Conservation (phyloP, 345 rosid species). For the Lumnitzera racemosa region DNA sequence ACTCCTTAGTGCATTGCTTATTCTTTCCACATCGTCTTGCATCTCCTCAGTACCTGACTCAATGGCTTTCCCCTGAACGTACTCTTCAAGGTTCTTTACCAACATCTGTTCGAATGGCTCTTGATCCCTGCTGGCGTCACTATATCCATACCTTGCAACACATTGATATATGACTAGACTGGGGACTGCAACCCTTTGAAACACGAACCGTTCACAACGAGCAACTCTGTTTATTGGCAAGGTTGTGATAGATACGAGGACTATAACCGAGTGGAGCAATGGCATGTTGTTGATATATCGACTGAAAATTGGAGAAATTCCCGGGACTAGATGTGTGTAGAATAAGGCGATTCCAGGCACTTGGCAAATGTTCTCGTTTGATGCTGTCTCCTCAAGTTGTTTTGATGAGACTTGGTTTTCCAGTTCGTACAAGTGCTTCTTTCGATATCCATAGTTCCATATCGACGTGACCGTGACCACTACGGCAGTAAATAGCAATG, state of each 20-base stretch:
- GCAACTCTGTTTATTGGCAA: constrained; percentile 21
- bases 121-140: constrained; percentile 13
- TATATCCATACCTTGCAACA: constrained; percentile 27
- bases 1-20: background rate
- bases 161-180: constrained; percentile 19
- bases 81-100: constrained; percentile 15
- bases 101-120: constrained; percentile 17
- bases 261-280: constrained; percentile 19
- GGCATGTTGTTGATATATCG: constrained; percentile 17
- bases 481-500: constrained; percentile 11
- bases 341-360: constrained; percentile 20
- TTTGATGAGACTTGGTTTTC: constrained; percentile 10
- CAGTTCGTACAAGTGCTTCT: constrained; percentile 20
- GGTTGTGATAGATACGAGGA: constrained; percentile 22
- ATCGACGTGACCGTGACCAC: constrained; percentile 21
- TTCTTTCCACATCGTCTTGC: no score
- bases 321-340: constrained; percentile 25
- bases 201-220: constrained; percentile 18
- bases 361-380: constrained; percentile 1
- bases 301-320: constrained; percentile 20
- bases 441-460: constrained; percentile 22
- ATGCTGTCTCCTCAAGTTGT: background rate
- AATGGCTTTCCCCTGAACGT: background rate
- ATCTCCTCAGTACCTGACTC: background rate
- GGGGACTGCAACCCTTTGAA: constrained; percentile 9